Percentiles rank a stretch among this genome's conserved stretches.
phyloP scores from a whole-genome alignment of 2,329 filamentous ascomycete genomes.

The Penicillium brasilianum region DNA sequence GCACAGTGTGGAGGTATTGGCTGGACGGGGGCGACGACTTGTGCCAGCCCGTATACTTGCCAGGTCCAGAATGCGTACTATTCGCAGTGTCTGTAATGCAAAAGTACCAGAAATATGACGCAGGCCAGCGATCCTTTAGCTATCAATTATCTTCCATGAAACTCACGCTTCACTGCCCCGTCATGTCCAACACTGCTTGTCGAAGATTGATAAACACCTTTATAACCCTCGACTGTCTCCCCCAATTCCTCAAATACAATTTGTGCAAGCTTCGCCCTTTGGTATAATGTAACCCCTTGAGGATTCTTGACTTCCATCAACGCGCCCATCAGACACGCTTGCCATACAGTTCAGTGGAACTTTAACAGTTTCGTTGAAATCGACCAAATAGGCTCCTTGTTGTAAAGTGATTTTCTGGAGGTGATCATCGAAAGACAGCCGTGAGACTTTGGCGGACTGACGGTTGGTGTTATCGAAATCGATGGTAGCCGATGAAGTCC shows the following conservation, averaged over 20 bases:
- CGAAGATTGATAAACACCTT: conserved; percentile 44
- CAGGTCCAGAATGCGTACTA: conserved; percentile 43
- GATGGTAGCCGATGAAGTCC: conserved; percentile 37
- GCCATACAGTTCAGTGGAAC: conserved; percentile 50
- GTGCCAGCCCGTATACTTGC: conserved; percentile 42
- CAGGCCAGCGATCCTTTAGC: neutral
- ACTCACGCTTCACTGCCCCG: neutral
- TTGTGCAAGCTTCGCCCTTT: conserved; percentile 47
- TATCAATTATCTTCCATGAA: neutral
- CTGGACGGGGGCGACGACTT: conserved; percentile 42
- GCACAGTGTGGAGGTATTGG: conserved; percentile 44
- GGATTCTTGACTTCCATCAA: conserved; percentile 47
- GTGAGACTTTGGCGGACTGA: conserved; percentile 28
- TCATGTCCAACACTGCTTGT: conserved; percentile 25
- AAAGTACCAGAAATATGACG: neutral
- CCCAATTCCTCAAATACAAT: conserved; percentile 48
- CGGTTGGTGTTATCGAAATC: conserved; percentile 40
- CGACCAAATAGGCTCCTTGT: conserved; percentile 41
- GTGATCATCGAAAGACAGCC: conserved; percentile 22
- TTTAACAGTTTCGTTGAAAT: conserved; percentile 49
- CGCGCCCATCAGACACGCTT: conserved; percentile 45
- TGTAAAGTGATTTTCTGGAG: conserved; percentile 26
- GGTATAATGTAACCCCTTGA: conserved; percentile 40
- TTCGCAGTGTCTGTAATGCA: conserved; percentile 43
- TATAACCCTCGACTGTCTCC: conserved; percentile 45